Conservation (phyloP, 345 rosid species). For the Eucalyptus curtisii region DNA sequence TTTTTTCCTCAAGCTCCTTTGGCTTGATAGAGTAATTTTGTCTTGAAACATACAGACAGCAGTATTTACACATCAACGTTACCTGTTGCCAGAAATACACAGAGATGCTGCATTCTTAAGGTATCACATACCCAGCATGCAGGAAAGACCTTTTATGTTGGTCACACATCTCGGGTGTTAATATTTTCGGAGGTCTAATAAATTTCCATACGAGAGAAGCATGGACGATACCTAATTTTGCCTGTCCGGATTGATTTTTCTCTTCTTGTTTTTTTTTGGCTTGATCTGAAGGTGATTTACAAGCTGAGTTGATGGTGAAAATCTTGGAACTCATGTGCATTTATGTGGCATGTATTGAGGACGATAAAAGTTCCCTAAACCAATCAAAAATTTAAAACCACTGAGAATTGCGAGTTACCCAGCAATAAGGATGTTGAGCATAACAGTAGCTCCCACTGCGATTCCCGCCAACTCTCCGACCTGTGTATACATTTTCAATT, state of each 20-base stretch:
- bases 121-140: not conserved
- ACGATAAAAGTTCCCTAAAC: not conserved
- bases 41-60: not conserved
- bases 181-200: not conserved
- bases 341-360: not conserved
- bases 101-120: not conserved
- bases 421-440: constrained; percentile 84
- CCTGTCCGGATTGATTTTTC: not conserved
- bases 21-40: not conserved
- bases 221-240: not conserved
- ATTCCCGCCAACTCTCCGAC: constrained; percentile 89
- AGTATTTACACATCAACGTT: not conserved
- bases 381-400: not conserved
- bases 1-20: not conserved
- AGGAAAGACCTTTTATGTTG: not conserved
- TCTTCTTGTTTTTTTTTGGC: not conserved
- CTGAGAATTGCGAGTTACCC: constrained; percentile 27
- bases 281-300: not conserved
- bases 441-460: constrained; percentile 90
- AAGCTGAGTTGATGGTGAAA: not conserved
- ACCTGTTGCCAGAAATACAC: not conserved
- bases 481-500: constrained; percentile 7
- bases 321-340: not conserved
- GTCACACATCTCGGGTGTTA: not conserved
- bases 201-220: not conserved